phyloP scores from a whole-genome alignment of 208 protist species.

The Leishmania aethiopica region DNA sequence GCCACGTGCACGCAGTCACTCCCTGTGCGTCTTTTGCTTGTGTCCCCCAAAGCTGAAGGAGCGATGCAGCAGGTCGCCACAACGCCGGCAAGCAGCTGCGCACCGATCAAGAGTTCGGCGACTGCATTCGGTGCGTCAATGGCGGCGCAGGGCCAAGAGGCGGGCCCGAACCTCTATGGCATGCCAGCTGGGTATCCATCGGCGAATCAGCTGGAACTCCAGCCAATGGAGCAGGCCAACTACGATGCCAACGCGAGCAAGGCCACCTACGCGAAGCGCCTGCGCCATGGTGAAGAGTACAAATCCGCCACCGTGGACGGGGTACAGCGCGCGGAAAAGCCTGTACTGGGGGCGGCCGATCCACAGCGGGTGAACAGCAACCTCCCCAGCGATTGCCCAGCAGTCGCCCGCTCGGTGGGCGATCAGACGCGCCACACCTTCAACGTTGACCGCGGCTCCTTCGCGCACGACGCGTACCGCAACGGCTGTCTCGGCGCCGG shows the following conservation, averaged over 20 bases:
- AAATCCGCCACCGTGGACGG: slow-evolving; percentile 9
- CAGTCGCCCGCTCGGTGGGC: slow-evolving; percentile 12
- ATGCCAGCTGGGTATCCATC: neutral
- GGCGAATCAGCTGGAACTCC: neutral
- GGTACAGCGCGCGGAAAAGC: slow-evolving; percentile 25
- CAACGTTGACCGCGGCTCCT: slow-evolving; percentile 34
- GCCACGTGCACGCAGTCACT: neutral
- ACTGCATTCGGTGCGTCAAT: neutral
- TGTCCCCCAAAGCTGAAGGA: neutral
- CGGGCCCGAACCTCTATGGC: neutral
- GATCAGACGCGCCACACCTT: slow-evolving; percentile 31
- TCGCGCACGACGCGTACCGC: slow-evolving; percentile 21
- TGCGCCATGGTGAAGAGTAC: slow-evolving; percentile 34
- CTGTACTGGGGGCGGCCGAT: slow-evolving; percentile 24
- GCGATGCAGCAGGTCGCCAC: neutral
- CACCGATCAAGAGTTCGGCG: neutral
- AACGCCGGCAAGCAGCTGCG: neutral
- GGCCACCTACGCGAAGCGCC: slow-evolving; percentile 39
- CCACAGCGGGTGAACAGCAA: slow-evolving; percentile 34
- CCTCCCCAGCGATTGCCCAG: slow-evolving; percentile 25
- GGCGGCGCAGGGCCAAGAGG: neutral
- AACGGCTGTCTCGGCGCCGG: slow-evolving; percentile 13
- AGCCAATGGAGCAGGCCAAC: slow-evolving; percentile 12
- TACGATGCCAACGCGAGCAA: slow-evolving; percentile 28
- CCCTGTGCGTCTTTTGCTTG: neutral